Evolutionary conservation across 345 rosid genomes (phyloP), one percentile per base, ranked within the genome.

Genomic region (Pseudoturritis turrita): DNA sequence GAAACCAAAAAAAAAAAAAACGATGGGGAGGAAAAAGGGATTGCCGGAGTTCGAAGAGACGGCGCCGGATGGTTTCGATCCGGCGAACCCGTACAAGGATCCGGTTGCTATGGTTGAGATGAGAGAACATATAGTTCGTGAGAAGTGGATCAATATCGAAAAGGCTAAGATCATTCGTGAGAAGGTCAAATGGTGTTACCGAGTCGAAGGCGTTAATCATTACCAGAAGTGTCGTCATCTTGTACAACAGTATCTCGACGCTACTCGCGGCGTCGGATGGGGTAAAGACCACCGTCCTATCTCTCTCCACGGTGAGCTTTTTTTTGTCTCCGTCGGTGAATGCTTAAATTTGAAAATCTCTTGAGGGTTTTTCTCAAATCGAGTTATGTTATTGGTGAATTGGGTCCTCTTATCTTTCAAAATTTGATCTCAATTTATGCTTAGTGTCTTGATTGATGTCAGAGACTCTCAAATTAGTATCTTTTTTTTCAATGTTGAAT

Each of bases 71-170:
- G 89, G 84, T 50, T 92, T 90, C 84, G 96, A 92, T 65, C 86
- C 96, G 39, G 76, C 62, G 66, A 75, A 90, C 23, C 94, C 94
- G 65, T 89, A 87, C 80, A 90, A 89, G 78, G 97, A 90, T 53
- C 97, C 97, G 73, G 98, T 89, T 77, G 98, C 94, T 61, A 83
- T 86, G 92, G 79, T 89, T 55, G 98, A 89, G 83, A 92, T 89
- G 95, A 85, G 95, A 70, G 96, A 92, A 87, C 89, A 92, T 66
- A 21, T 86, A 8, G 91, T 87, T 40, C 79, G 91, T 63, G 98
- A 92, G 87, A 89, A 92, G 80, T 92, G 95, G 98, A 89, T 92
- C 70, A 86, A 85, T 29, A 89, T 92, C 45, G 96, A 89, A 89
- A 92, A 89, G 78, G 91, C 98, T 43, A 93, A 90, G 86, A 93